phyloP scores from a whole-genome alignment of 1,284 basidiomycete genomes.

The Moniliophthora roreri region DNA sequence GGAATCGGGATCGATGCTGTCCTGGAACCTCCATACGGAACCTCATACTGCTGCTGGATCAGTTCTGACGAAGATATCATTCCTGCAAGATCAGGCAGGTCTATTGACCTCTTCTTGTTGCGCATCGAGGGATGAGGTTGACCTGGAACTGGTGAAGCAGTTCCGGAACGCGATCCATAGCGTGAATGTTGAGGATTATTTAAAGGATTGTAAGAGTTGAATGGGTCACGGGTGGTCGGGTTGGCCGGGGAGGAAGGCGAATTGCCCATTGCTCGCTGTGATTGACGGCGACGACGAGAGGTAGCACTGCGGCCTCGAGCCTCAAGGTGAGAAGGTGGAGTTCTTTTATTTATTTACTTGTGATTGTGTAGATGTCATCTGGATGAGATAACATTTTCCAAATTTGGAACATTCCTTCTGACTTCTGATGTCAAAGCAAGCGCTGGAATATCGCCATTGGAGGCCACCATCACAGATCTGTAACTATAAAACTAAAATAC shows the following conservation, averaged over 20 bases:
- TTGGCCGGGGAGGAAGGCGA: not conserved
- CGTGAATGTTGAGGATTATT: not conserved
- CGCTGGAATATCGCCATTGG: conserved; percentile 4
- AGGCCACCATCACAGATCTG: conserved; percentile 2
- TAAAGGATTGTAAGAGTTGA: too few species aligned
- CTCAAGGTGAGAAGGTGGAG: not conserved
- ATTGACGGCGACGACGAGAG: not conserved
- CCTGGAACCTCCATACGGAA: not conserved
- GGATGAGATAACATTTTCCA: not conserved
- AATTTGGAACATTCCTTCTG: not conserved
- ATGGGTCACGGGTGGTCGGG: not conserved
- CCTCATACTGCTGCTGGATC: not conserved
- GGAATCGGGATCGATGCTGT: conserved; percentile 1
- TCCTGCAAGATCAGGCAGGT: not conserved
- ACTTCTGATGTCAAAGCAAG: conserved; percentile 6
- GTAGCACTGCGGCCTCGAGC: not conserved
- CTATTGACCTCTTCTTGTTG: not conserved
- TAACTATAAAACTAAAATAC: not conserved
- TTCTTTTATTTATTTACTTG: not conserved
- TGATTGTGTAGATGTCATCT: conserved; percentile 3
- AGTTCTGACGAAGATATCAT: not conserved
- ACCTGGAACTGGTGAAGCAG: conserved; percentile 1
- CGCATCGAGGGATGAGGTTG: not conserved
- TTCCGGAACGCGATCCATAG: conserved; percentile 3
- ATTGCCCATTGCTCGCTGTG: conserved; percentile 2